These are phyloP conservation scores for Pythium utonaiense DNA, from an alignment of 352 stramenopile genomes.

Conservation along the genomic window DNA sequence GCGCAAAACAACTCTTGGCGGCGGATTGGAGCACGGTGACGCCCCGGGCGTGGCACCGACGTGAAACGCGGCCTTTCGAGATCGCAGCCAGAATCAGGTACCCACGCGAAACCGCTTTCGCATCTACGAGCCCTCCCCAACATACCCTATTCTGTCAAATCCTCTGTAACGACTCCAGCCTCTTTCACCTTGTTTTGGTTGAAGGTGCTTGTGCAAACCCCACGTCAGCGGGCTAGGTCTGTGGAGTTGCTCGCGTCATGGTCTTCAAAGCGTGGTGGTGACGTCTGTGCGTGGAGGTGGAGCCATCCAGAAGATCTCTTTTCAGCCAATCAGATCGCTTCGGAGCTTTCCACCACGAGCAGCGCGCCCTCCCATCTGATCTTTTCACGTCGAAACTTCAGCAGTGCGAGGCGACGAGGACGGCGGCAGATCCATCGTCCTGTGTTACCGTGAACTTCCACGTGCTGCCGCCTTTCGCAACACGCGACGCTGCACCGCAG, in stretches of 20 bases:
- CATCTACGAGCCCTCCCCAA: background rate
- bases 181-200: background rate
- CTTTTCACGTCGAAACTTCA: constrained; percentile 31
- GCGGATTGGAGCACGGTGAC: constrained; percentile 19
- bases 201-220: constrained; percentile 23
- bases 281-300: constrained; percentile 50
- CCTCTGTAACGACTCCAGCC: background rate
- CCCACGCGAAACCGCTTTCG: constrained; percentile 11
- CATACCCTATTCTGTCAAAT: background rate
- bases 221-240: constrained; percentile 25
- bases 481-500: background rate
- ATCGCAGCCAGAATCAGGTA: constrained; percentile 10
- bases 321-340: constrained; percentile 24
- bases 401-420: constrained; percentile 13
- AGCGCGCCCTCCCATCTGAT: constrained; percentile 19
- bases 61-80: constrained; percentile 5
- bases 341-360: background rate
- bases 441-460: too few species aligned
- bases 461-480: constrained; percentile 3
- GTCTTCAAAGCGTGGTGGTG: constrained; percentile 35
- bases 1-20: constrained; percentile 6
- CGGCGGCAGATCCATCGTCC: background rate
- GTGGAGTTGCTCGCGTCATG: background rate
- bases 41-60: constrained; percentile 15
- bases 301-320: constrained; percentile 13